Base-by-base conservation (phyloP, 176 grass and related monocot genomes). In the Typha latifolia region DNA sequence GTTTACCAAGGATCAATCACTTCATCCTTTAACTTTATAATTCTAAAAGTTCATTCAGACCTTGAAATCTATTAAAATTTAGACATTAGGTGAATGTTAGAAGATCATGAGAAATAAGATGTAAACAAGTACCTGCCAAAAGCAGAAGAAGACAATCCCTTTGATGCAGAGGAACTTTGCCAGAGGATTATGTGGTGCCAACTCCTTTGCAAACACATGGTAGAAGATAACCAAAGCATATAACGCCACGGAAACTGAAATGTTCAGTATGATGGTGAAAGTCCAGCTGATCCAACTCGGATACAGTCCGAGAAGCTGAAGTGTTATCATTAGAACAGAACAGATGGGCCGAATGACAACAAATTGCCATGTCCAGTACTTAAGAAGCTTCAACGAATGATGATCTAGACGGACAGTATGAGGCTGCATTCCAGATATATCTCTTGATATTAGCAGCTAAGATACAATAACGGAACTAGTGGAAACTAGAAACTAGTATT, bases 321-420 rank as follows among this genome's bases (percentile, higher is more conserved):
- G 73, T 16, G 75, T 61, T 78, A 93, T 93, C 77, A 99, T 90
- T 63, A 93, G 62, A 63, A 90, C 55, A 69, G 94, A 90, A 77
- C 85, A 89, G 24, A 93, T 62, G 37, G 94, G 89, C 70, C 94
- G 87, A 70, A 99, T 66, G 51, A 99, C 53, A 61, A 99, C 94
- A 89, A 99, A 99, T 79, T 99, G 94, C 94, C 94, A 99, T 34
- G 94, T 99, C 94, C 94, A 99, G 74, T 99, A 99, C 72, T 99
- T 99, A 53, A 99, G 80, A 72, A 89, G 84, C 73, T 70, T 90
- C 50, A 99, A 48, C 74, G 94, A 93, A 14, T 84, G 82, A 57
- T 90, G 89, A 68, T 99, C 94, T 73, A 93, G 74, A 27, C 86
- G 83, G 49, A 99, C 57, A 51, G 71, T 93, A 22, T 55, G 75